Conservation (phyloP, 495 filamentous ascomycete genomes). For the Penicillium pancosmium region DNA sequence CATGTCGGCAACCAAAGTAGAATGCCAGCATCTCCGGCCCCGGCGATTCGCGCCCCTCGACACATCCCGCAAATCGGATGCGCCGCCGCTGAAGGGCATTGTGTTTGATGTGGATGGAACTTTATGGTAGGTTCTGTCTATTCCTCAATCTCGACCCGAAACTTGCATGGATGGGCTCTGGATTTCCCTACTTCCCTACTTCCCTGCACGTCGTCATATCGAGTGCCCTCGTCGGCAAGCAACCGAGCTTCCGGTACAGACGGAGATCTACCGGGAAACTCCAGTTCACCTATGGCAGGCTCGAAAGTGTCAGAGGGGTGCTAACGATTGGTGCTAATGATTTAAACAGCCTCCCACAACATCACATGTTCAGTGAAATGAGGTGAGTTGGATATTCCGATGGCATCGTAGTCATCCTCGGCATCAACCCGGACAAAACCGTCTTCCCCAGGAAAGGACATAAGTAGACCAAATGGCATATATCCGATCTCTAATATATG, state of each 20-base stretch:
- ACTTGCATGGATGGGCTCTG: background rate
- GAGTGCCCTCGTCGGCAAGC: background rate
- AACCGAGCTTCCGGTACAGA: background rate
- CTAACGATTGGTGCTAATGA: constrained; percentile 10
- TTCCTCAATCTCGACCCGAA: background rate
- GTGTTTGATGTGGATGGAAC: constrained; percentile 97
- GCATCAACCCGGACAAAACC: background rate
- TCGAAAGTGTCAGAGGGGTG: background rate
- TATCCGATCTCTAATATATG: background rate
- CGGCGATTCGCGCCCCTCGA: constrained; percentile 60
- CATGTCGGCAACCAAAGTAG: constrained; percentile 31
- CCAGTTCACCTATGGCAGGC: background rate
- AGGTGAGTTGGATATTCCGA: constrained; percentile 48
- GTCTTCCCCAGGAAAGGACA: background rate
- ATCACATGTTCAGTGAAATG: constrained; percentile 93
- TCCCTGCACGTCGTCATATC: too few species aligned
- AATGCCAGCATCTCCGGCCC: constrained; percentile 36
- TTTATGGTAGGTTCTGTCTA: constrained; percentile 66
- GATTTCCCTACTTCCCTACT: too few species aligned
- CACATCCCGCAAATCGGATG: constrained; percentile 32
- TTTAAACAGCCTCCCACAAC: constrained; percentile 73
- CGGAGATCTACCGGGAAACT: background rate
- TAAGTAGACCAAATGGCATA: too few species aligned
- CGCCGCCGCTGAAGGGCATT: constrained; percentile 72
- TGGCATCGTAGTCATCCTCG: background rate